Evolutionary conservation across 306 rosid species (phyloP), one percentile per base, ranked within the genome.

Genomic region (Pterocarpus macrocarpus): DNA sequence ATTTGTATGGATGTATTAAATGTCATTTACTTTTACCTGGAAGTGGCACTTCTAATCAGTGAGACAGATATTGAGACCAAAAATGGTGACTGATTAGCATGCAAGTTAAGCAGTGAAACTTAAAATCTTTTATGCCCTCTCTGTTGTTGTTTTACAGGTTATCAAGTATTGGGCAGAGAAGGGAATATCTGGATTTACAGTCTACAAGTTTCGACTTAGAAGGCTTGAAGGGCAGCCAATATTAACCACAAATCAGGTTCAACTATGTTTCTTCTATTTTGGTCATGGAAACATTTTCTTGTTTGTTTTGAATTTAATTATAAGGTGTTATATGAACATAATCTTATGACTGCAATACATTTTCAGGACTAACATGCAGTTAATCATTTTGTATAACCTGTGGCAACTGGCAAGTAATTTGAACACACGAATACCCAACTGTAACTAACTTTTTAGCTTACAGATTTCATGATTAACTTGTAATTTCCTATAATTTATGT

Each of bases 141-240:
- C 28, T 41, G 33, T 57, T 72, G 7, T 22, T 66, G 56, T 45
- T 77, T 84, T 84, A 56, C 86, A 95, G 99, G 99, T 95, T 80
- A 91, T 86, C 65, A 69, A 85, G 16, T 89, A 87, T 84, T 93
- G 99, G 99, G 94, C 92, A 32, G 99, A 93, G 69, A 92, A 93
- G 88, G 99, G 99, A 82, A 74, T 91, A 71, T 90, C 99, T 79
- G 99, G 99, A 49, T 95, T 87, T 86, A 95, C 96, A 7, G 96
- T 95, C 38, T 95, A 59, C 45, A 95, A 95, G 88, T 95, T 73
- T 88, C 88, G 97, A 67, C 92, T 95, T 61, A 88, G 84, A 91
- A 94, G 99, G 77, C 80, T 90, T 30, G 97, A 89, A 41, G 98
- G 94, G 73, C 99, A 95, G 75, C 90, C 98, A 70, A 35, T 73